These are phyloP conservation scores for Themeda triandra DNA, from an alignment of 176 grass and related monocot genomes.

Conservation along the genomic window DNA sequence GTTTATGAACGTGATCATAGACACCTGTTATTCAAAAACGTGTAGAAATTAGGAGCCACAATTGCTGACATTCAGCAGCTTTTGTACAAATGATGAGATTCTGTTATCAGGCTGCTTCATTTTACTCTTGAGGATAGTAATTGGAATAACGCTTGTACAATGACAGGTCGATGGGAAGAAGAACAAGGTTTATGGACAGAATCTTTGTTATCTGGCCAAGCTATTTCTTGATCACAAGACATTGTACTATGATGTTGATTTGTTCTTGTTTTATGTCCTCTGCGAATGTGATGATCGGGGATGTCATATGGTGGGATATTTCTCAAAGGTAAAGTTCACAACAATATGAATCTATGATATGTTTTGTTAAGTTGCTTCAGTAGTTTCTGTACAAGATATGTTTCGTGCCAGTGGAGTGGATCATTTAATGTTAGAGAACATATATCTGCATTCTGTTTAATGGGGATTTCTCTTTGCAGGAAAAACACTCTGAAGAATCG, in stretches of 20 bases:
- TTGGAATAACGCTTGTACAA: slow-evolving; percentile 2
- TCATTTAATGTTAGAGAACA: slow-evolving; percentile 10
- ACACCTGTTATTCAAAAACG: neutral
- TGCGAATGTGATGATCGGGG: slow-evolving; percentile 99
- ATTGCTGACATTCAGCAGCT: neutral
- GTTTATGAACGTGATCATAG: neutral
- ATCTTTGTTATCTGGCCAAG: slow-evolving; percentile 97
- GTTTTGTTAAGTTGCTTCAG: slow-evolving; percentile 5
- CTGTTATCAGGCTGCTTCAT: neutral
- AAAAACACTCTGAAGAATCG: slow-evolving; percentile 93
- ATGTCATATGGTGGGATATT: slow-evolving; percentile 99
- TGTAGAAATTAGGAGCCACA: neutral
- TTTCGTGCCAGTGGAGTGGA: neutral
- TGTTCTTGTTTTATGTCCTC: slow-evolving; percentile 96
- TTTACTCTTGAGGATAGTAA: slow-evolving; percentile 17
- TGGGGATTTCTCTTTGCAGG: slow-evolving; percentile 41
- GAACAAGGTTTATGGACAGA: slow-evolving; percentile 97
- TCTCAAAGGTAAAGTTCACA: slow-evolving; percentile 80
- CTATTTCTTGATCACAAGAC: slow-evolving; percentile 99
- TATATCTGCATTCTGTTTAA: neutral
- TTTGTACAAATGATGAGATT: neutral
- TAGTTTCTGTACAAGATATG: slow-evolving; percentile 13
- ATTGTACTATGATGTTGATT: slow-evolving; percentile 92
- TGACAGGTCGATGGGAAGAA: slow-evolving; percentile 98
- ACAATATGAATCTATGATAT: neutral